Evolutionary conservation across 2,329 filamentous ascomycete species (phyloP).

Genomic region (Exophiala viscosa): DNA sequence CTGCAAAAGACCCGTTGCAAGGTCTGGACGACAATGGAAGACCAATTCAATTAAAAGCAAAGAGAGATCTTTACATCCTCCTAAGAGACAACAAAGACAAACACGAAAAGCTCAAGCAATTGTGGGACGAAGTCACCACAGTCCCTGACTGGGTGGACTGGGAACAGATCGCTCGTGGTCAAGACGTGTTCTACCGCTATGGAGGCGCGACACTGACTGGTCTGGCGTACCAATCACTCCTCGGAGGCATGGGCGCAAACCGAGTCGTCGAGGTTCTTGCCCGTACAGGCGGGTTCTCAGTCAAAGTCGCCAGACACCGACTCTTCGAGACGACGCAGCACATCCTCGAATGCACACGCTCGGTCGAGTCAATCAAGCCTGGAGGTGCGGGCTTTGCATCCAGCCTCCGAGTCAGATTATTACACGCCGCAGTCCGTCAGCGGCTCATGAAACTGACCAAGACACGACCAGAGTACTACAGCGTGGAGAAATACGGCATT

Average conservation of each 20-base stretch:
- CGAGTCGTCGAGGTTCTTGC: constrained; percentile 70
- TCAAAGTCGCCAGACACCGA: constrained; percentile 62
- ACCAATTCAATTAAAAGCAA: constrained; percentile 27
- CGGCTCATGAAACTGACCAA: constrained; percentile 59
- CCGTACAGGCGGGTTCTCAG: constrained; percentile 69
- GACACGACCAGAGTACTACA: constrained; percentile 60
- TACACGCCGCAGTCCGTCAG: constrained; percentile 65
- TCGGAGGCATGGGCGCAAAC: constrained; percentile 61
- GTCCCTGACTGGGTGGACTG: constrained; percentile 74
- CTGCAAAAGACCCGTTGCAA: constrained; percentile 24
- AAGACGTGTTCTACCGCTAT: constrained; percentile 75
- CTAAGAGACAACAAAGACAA: constrained; percentile 56
- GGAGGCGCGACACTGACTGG: constrained; percentile 63
- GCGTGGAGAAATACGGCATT: constrained; percentile 55
- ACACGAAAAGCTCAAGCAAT: constrained; percentile 53
- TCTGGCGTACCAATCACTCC: constrained; percentile 61
- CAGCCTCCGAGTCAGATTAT: constrained; percentile 63
- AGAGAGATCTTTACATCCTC: constrained; percentile 61
- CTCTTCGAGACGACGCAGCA: constrained; percentile 72
- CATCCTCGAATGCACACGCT: constrained; percentile 66
- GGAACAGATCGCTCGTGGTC: constrained; percentile 68
- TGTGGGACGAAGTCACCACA: constrained; percentile 66
- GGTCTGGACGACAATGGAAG: constrained; percentile 6
- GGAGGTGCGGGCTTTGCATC: constrained; percentile 64
- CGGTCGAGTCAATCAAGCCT: constrained; percentile 62